phyloP scores from a whole-genome alignment of 148 eudicot species.

The Rhododendron vialii region DNA sequence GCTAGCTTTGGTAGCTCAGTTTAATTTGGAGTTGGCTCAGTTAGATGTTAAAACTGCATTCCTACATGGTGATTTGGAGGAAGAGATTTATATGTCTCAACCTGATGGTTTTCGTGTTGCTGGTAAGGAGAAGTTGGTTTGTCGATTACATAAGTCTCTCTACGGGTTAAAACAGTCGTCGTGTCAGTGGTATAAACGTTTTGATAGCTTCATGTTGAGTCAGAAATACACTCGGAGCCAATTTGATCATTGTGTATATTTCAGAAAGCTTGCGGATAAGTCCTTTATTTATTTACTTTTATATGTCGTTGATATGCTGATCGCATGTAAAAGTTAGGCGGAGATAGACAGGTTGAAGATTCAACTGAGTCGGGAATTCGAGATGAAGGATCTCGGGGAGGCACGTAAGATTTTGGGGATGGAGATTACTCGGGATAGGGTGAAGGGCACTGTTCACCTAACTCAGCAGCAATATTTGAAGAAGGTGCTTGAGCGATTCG shows the following conservation, averaged over 20 bases:
- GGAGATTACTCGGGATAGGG: background rate
- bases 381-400: background rate
- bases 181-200: background rate
- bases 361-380: background rate
- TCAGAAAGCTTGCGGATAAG: background rate
- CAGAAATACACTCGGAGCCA: background rate
- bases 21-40: too few relatives aligned
- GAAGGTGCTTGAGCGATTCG: background rate
- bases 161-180: background rate
- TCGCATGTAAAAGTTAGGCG: background rate
- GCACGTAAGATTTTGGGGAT: background rate
- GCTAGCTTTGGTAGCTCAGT: too few relatives aligned
- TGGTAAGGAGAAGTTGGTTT: background rate
- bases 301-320: background rate
- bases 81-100: background rate
- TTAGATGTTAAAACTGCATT: too few relatives aligned
- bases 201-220: background rate
- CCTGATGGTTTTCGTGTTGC: background rate
- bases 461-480: background rate
- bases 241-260: background rate
- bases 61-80: background rate
- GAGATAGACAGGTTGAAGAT: background rate
- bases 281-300: background rate
- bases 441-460: background rate
- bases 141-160: background rate